Base-by-base conservation (phyloP, 257 asterid species). In the Craterostigma plantagineum region DNA sequence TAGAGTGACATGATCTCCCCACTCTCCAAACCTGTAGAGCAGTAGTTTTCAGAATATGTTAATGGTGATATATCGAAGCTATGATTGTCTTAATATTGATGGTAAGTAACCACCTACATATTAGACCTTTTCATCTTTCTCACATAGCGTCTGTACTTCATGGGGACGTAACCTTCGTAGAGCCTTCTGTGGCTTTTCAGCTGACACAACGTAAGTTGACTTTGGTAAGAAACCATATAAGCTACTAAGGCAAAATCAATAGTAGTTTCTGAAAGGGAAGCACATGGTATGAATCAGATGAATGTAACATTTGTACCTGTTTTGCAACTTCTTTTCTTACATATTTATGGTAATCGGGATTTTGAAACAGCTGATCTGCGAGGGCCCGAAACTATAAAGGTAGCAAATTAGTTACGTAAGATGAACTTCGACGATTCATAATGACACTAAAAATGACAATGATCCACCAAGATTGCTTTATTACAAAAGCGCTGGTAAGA, bases 1-100 rank as follows among this genome's bases (percentile, higher is more conserved):
- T 23, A 87, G 82, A 53, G 97, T 87, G 48, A 87, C 80, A 49
- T 87, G 95, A 65, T 87, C 97, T 48, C 97, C 97, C 97, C 95
- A 87, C 60, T 82, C 97, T 9, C 93, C 93, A 54, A 54, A 51
- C 68, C 97, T 87, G 54, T 23, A 23, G 30, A 23, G 30, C n/a
- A n/a, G n/a, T n/a, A 23, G 30, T 23, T 23, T 23, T 2, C 4
- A 23, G 30, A 23, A 23, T 23, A 6, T 23, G 6, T 23, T 23
- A 23, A 23, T 23, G 30, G 6, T 23, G 2, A n/a, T n/a, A n/a
- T n/a, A 23, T 23, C 6, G 2, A 23, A 23, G 30, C 4, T 23
- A 23, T 23, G 30, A 6, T n/a, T 23, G 30, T 23, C 30, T 23
- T 23, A 23, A 23, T 23, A 23, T 23, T 23, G 30, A 23, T 23